A percentile compares a stretch with the other conserved stretches of the same genome.
phyloP scores from a whole-genome alignment of 1,284 basidiomycete species.

The Cystobasidium sp. region DNA sequence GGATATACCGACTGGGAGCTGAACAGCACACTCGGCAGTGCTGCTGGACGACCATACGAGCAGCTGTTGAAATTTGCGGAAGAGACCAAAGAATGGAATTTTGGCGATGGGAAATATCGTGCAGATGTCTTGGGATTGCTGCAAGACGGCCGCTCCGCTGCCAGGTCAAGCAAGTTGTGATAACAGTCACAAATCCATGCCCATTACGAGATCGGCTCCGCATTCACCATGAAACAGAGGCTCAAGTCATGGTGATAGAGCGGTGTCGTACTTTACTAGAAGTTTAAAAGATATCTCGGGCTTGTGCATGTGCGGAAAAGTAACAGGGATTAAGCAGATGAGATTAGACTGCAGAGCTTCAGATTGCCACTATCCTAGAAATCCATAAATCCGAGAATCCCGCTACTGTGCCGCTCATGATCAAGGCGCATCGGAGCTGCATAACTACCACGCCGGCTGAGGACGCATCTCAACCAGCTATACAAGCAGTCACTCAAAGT shows the following conservation, averaged over 20 bases:
- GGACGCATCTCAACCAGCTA: neutral
- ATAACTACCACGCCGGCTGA: neutral
- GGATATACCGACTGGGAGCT: constrained; percentile 78
- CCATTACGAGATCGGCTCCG: no score
- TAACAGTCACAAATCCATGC: neutral
- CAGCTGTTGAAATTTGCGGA: constrained; percentile 44
- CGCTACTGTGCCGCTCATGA: neutral
- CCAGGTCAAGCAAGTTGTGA: neutral
- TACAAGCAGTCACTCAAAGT: neutral
- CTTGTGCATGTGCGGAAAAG: neutral
- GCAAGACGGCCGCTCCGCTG: constrained; percentile 6
- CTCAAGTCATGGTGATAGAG: no score
- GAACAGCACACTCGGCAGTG: constrained; percentile 62
- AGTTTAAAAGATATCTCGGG: no score
- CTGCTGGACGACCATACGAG: constrained; percentile 48
- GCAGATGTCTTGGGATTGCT: neutral
- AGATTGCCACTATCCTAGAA: constrained; percentile 6
- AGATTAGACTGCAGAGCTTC: no score
- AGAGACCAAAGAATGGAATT: neutral
- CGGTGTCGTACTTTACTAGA: no score
- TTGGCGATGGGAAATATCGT: neutral
- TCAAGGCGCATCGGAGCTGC: neutral
- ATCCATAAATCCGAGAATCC: constrained; percentile 8
- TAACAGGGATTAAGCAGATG: neutral
- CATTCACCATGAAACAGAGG: no score